Conservation (phyloP, 306 rosid species). For the Ormosia emarginata region DNA sequence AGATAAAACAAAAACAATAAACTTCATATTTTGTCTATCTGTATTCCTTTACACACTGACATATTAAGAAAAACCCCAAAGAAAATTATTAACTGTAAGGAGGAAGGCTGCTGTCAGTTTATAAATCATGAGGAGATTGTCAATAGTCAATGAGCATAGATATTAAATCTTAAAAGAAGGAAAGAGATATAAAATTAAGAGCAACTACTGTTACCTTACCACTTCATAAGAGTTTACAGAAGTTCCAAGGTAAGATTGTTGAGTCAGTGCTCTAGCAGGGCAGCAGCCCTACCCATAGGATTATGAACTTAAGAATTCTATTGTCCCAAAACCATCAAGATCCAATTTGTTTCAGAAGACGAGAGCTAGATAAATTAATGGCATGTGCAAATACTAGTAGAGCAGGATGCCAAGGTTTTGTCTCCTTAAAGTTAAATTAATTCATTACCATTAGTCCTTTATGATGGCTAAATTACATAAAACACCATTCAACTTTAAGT, state of each 20-base stretch:
- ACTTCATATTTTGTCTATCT: neutral
- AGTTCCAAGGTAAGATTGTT: neutral
- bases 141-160: too few relatives aligned
- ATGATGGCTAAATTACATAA: neutral
- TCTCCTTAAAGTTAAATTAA: neutral
- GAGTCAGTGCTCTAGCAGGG: neutral
- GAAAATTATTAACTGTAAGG: neutral
- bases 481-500: constrained; percentile 47
- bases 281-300: neutral
- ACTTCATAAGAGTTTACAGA: neutral
- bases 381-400: neutral
- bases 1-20: neutral
- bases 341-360: neutral
- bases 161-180: neutral
- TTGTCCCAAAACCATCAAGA: neutral
- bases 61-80: neutral
- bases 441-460: neutral
- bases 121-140: neutral
- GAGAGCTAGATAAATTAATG: neutral
- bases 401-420: neutral
- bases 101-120: neutral
- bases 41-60: neutral
- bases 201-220: neutral
- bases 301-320: neutral
- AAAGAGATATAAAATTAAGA: neutral